Conservation (phyloP, 1,284 basidiomycete genomes). For the Phellopilus nigrolimitatus region DNA sequence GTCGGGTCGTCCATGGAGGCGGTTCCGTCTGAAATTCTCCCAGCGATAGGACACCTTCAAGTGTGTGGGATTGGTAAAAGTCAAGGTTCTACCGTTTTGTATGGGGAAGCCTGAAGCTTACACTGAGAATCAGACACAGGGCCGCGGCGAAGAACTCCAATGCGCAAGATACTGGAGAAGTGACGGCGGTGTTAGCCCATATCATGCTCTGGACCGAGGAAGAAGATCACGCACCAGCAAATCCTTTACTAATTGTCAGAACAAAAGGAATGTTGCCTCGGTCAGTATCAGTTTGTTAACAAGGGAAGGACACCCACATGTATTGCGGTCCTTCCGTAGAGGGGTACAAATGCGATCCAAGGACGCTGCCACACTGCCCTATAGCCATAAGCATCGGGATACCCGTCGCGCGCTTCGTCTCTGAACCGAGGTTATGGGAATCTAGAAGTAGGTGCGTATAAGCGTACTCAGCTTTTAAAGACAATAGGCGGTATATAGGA, state of each 20-base stretch:
- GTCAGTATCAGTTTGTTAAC: neutral
- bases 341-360: slow-evolving; percentile 70
- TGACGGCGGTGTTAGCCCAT: neutral
- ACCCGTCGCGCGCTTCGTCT: slow-evolving; percentile 71
- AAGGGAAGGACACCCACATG: slow-evolving; percentile 39
- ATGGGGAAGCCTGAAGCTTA: slow-evolving; percentile 26
- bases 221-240: slow-evolving; percentile 40
- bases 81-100: neutral
- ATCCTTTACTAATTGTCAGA: slow-evolving; percentile 48
- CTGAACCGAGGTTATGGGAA: slow-evolving; percentile 71
- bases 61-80: neutral
- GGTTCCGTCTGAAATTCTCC: slow-evolving; percentile 57
- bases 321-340: slow-evolving; percentile 59
- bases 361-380: slow-evolving; percentile 66
- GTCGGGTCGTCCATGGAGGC: slow-evolving; percentile 48
- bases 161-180: slow-evolving; percentile 47
- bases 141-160: slow-evolving; percentile 56
- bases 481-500: slow-evolving; percentile 7
- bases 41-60: slow-evolving; percentile 60
- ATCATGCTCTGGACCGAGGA: neutral
- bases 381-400: slow-evolving; percentile 74
- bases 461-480: too few relatives aligned
- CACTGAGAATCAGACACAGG: slow-evolving; percentile 48
- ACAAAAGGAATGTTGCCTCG: neutral
- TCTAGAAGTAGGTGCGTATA: too few relatives aligned